Evolutionary conservation across 805 yeast genomes (phyloP).

Genomic region (Candida coquimbonensis): DNA sequence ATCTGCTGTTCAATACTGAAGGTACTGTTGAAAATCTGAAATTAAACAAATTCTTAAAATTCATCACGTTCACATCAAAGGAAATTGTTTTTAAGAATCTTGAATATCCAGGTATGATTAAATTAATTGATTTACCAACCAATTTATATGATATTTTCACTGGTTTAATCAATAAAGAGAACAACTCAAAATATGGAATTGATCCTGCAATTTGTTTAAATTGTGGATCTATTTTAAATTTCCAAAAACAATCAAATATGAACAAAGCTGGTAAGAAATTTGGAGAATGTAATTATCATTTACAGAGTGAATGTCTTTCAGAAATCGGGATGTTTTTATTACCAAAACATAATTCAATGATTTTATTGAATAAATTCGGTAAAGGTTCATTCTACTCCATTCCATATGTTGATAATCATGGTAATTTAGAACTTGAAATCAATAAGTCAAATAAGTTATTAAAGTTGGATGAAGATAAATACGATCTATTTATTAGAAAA

Average conservation of each 20-base stretch:
- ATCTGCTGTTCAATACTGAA: constrained; percentile 8
- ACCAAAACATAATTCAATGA: constrained; percentile 59
- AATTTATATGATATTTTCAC: constrained; percentile 67
- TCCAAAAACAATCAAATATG: constrained; percentile 50
- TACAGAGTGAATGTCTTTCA: constrained; percentile 51
- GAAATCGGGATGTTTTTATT: constrained; percentile 66
- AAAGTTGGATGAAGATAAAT: constrained; percentile 51
- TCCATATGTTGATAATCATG: constrained; percentile 82
- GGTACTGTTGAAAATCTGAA: constrained; percentile 22
- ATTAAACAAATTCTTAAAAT: constrained; percentile 12
- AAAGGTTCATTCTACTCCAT: constrained; percentile 81
- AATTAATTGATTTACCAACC: constrained; percentile 56
- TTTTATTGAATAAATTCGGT: constrained; percentile 53
- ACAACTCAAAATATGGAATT: constrained; percentile 28
- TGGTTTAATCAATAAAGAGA: constrained; percentile 36
- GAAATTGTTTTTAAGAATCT: constrained; percentile 23
- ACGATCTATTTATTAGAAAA: constrained; percentile 55
- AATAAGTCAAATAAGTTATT: constrained; percentile 62
- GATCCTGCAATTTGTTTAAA: constrained; percentile 86
- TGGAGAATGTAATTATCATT: constrained; percentile 82
- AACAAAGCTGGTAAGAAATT: constrained; percentile 32
- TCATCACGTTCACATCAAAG: constrained; percentile 17
- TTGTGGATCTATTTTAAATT: constrained; percentile 63
- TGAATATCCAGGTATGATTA: constrained; percentile 61
- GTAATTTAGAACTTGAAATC: constrained; percentile 72